Evolutionary conservation across 2,329 filamentous ascomycete species (phyloP).

Genomic region (Emmonsiellopsis sp.): DNA sequence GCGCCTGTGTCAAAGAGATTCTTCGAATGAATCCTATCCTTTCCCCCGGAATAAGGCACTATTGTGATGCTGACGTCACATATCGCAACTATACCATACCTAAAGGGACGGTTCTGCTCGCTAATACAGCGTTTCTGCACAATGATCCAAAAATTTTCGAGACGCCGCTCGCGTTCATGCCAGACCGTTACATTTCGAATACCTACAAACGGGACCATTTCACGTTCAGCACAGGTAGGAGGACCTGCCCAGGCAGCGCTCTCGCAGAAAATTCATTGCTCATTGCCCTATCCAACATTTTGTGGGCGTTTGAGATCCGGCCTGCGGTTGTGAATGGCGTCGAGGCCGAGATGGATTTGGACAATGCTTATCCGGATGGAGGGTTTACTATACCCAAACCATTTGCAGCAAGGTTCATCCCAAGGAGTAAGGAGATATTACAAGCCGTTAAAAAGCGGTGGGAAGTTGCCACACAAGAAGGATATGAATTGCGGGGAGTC

Average conservation of each 20-base stretch:
- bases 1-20: conserved; percentile 46
- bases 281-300: conserved; percentile 16
- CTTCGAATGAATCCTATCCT: conserved; percentile 42
- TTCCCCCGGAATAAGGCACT: conserved; percentile 12
- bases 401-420: conserved; percentile 18
- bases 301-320: conserved; percentile 21
- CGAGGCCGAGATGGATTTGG: conserved; percentile 20
- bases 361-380: conserved; percentile 24
- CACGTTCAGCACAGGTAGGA: conserved; percentile 20
- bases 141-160: conserved; percentile 16
- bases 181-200: conserved; percentile 19
- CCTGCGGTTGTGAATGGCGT: conserved; percentile 11
- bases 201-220: conserved; percentile 19
- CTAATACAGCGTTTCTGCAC: conserved; percentile 18
- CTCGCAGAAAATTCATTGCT: conserved; percentile 21
- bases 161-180: conserved; percentile 20
- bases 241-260: conserved; percentile 21
- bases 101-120: conserved; percentile 10
- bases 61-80: conserved; percentile 11
- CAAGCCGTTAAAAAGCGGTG: conserved; percentile 19
- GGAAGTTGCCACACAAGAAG: conserved; percentile 18
- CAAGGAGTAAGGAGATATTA: conserved; percentile 16
- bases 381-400: conserved; percentile 24
- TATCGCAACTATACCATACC: conserved; percentile 16
- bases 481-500: conserved; percentile 22